Evolutionary conservation across 2,329 filamentous ascomycete species (phyloP), one percentile per base, ranked within the genome.

Genomic region (Verticillium klebahnii): DNA sequence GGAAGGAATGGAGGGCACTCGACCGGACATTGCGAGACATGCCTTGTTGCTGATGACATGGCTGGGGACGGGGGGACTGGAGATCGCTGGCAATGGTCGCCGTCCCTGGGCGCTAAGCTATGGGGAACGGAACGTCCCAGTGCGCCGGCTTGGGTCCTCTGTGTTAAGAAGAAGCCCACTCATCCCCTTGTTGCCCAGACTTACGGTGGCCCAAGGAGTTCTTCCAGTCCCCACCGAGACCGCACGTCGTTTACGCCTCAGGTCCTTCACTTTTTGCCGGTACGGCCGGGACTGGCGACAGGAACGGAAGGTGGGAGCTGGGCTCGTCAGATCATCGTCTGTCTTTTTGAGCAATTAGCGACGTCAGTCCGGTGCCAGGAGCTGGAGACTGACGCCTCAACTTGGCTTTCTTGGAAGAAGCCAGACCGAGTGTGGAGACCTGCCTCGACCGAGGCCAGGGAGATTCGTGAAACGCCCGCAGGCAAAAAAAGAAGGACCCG

Each of bases 401-500:
- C 17, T 56, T 17, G 34, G 29, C 34, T 29, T 55, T 62, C 62
- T n/a, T 62, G 62, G 31, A 57, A 29, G 52, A 17, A 61, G n/a
- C 40, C 58, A 64, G 60, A 64, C 64, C 64, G 64, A 62, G 58
- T 65, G 64, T 64, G 64, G 64, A 61, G 56, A 50, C 45, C 19
- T 23, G 32, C 34, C 31, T 62, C 52, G 62, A 36, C 57, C 61
- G 52, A 15, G 60, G 60, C 37, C 62, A 62, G 62, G 59, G 60
- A 59, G 62, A 59, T 64, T 65, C 57, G 29, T 54, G 29, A 25
- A 37, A 60, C 58, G 59, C 62, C 60, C 50, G 58, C 58, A 56
- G 37, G n/a, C 25, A 37, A 19, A 23, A 19, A 15, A 32, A 50
- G 39, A 45, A 57, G 39, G 45, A 36, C 32, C n/a, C 57, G 58